Evolutionary conservation across 1,139 yeast species (phyloP), one percentile per base, ranked within the genome.

Genomic region (Yamadazyma friedrichii): DNA sequence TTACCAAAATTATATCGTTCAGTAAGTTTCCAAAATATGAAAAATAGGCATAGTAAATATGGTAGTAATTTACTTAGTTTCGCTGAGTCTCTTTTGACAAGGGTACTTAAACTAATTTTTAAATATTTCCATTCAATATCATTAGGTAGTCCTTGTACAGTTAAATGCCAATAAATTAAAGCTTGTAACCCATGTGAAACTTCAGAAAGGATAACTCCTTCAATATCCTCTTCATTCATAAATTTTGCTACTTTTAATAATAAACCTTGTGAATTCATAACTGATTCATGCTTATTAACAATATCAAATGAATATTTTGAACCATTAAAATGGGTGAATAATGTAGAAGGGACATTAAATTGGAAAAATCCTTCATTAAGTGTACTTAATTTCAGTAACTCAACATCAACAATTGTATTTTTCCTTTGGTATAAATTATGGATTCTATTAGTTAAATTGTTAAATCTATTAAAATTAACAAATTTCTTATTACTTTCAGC

Each of bases 111-210:
- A 9, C 49, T 37, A 3, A 33, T 36, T 10, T 45, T 44, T 4
- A 51, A 44, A 27, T 44, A 41, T 16, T 41, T 50, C 56, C 56
- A 56, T 31, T 42, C 49, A 3, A 20, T 11, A 10, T 31, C 35
- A 11, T 11, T 32, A 5, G 70, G 61, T 2, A 49, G 42, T 31
- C 59, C 61, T 42, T 70, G 74, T 2, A 58, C 20, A 9, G 64
- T 59, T 26, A 71, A 50, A 25, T 49, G 43, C 76, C 76, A 71
- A 36, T 56, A 53, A 4, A 65, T 49, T 6, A 70, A 36, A 0
- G 54, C 55, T 26, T 54, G 51, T 2, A 67, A 32, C 3, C 63
- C 52, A 0, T 46, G 42, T 27, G 56, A 54, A 3, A 62, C 33
- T 15, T 54, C 59, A 1, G 44, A 41, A 20, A 17, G 28, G 5